These are phyloP conservation scores for Backusella liffmaniae DNA, from an alignment of 192 early-diverging fungal species.

Conservation along the genomic window DNA sequence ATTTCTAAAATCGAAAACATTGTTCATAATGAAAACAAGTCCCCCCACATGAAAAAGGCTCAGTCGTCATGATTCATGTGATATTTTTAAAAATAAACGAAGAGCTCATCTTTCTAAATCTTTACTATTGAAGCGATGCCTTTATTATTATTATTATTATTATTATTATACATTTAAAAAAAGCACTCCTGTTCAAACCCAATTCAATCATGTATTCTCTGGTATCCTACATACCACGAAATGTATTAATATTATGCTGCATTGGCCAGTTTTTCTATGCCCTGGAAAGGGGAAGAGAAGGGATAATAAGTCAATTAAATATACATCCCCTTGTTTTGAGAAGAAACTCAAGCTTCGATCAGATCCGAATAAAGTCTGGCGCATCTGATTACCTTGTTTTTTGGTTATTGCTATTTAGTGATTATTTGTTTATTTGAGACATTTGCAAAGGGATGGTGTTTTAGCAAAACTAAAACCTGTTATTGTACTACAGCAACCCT, in stretches of 20 bases:
- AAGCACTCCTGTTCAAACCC: neutral
- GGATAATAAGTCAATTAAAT: neutral
- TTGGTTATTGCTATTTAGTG: neutral
- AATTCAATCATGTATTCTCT: neutral
- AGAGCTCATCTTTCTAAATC: no score
- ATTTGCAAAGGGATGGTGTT: no score
- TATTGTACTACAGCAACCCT: no score
- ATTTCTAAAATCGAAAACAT: neutral
- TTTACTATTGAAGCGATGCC: no score
- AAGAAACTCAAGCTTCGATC: neutral
- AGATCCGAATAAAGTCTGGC: neutral
- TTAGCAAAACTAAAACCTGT: no score
- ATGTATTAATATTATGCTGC: neutral
- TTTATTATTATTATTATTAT: no score
- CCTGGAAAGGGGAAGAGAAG: neutral
- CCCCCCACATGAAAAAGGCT: neutral
- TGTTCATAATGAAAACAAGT: neutral
- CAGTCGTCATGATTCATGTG: neutral
- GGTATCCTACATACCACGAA: neutral
- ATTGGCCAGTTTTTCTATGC: neutral
- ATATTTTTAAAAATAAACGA: neutral
- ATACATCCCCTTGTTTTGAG: neutral
- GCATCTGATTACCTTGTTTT: neutral
- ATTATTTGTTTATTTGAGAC: neutral
- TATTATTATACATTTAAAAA: no score